phyloP scores from a whole-genome alignment of 129 eudicot species.

The Saussurea involucrata region DNA sequence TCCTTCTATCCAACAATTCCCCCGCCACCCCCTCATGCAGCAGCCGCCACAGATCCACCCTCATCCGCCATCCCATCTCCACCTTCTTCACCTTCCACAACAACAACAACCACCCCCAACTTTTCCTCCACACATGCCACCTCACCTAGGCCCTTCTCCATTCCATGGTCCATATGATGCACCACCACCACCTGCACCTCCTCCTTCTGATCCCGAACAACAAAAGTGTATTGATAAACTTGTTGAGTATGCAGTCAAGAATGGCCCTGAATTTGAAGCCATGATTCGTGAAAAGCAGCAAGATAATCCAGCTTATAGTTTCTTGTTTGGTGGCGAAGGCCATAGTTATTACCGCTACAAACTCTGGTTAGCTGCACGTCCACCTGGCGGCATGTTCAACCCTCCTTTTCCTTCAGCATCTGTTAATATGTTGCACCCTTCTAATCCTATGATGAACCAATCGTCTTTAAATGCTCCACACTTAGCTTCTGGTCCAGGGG shows the following conservation, averaged over 20 bases:
- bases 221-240: conserved; percentile 93
- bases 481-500: conserved; percentile 41
- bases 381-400: conserved; percentile 51
- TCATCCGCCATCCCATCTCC: conserved; percentile 68
- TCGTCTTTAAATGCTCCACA: conserved; percentile 52
- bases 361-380: conserved; percentile 70
- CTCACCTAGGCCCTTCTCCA: conserved; percentile 53
- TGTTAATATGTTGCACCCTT: conserved; percentile 51
- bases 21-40: conserved; percentile 74
- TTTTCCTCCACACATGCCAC: conserved; percentile 72
- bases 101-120: conserved; percentile 65
- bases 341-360: conserved; percentile 80
- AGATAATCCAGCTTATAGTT: conserved; percentile 82
- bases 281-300: conserved; percentile 91
- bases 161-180: conserved; percentile 59
- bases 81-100: conserved; percentile 50
- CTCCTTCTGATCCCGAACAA: conserved; percentile 92
- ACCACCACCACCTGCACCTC: conserved; percentile 78
- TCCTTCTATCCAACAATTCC: conserved; percentile 83
- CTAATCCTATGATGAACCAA: conserved; percentile 68
- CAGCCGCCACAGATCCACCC: conserved; percentile 64
- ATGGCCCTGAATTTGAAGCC: conserved; percentile 96
- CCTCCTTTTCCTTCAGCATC: conserved; percentile 62
- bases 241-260: conserved; percentile 81
- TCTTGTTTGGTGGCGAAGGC: conserved; percentile 96